A percentile compares a stretch with the other conserved stretches of the same genome.
Conservation (phyloP, 495 filamentous ascomycete species). For the Xylaria flabelliformis region DNA sequence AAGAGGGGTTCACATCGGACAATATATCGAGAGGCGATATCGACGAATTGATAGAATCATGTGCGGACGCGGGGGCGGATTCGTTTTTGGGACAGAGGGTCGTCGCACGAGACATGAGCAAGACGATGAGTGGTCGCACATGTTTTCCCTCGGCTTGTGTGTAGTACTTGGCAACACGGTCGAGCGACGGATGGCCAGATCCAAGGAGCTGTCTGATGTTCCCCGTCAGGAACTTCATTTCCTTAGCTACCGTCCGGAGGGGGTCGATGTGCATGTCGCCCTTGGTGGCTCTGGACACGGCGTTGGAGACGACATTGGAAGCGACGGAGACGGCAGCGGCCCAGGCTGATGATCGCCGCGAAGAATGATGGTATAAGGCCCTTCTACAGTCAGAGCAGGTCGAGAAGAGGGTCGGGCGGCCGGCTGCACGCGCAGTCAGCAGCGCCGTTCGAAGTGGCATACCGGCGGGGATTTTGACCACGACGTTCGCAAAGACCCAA, state of each 20-base stretch:
- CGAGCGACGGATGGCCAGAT: constrained; percentile 89
- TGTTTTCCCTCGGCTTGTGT: constrained; percentile 97
- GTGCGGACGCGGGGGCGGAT: constrained; percentile 40
- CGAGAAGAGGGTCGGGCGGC: constrained; percentile 35
- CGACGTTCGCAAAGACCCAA: constrained; percentile 33
- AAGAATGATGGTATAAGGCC: constrained; percentile 47
- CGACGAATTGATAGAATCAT: constrained; percentile 70
- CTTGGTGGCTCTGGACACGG: constrained; percentile 61
- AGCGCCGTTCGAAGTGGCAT: constrained; percentile 53
- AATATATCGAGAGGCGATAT: constrained; percentile 79
- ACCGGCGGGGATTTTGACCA: constrained; percentile 15
- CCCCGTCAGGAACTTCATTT: constrained; percentile 90
- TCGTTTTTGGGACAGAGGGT: constrained; percentile 73
- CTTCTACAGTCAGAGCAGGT: constrained; percentile 46
- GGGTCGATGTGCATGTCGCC: constrained; percentile 73
- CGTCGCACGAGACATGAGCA: constrained; percentile 95
- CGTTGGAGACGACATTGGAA: constrained; percentile 76
- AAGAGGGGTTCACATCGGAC: constrained; percentile 80
- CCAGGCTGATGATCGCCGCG: constrained; percentile 52
- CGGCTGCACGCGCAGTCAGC: constrained; percentile 37
- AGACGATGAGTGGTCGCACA: constrained; percentile 88
- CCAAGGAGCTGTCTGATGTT: constrained; percentile 88
- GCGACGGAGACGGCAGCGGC: constrained; percentile 75
- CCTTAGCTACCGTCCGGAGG: constrained; percentile 84
- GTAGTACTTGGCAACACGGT: constrained; percentile 97